Evolutionary conservation across 495 filamentous ascomycete genomes (phyloP), one percentile per base, ranked within the genome.

Genomic region (Oleoguttula mirabilis): DNA sequence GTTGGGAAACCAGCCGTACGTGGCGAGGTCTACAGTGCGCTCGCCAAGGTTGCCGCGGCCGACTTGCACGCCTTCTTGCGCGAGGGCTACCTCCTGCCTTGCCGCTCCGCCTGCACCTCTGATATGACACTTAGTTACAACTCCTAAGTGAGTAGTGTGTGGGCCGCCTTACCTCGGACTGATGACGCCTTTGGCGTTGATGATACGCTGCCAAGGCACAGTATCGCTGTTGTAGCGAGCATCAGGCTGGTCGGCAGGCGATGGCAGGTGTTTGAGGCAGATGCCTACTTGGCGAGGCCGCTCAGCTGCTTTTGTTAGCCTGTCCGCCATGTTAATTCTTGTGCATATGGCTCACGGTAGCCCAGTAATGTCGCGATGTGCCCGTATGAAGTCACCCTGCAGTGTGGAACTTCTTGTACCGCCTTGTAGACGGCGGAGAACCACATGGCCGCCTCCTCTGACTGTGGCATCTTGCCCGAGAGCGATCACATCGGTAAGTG

Each of bases 131-230:
- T n/a, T n/a, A n/a, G 32, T 48, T 20, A 31, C 22, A 44, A 48
- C 24, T 48, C 38, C 21, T 32, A 31, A 37, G 25, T 16, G n/a
- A n/a, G n/a, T n/a, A n/a, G n/a, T n/a, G n/a, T n/a, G n/a, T n/a
- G 17, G 17, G 12, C 36, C 19, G 27, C 55, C 66, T 19, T 52
- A 92, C 84, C 87, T 73, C 23, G 79, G 81, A 22, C 85, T 88
- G 48, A 96, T 87, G 43, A 75, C 68, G 14, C 87, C 87, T 60
- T 83, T 88, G 2, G 81, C 60, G 55, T 88, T 92, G 47, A 95
- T 81, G 10, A 96, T 85, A 34, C 88, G 68, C 65, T 95, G 88
- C 88, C 88, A 96, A 3, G 88, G 88, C 10, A 94, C 87, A 51
- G 83, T 94, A 14, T 61, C 67, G 42, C 69, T 64, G 54, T 94